Base-by-base conservation (phyloP, 2,329 filamentous ascomycete species). In the Fusarium scirpi region DNA sequence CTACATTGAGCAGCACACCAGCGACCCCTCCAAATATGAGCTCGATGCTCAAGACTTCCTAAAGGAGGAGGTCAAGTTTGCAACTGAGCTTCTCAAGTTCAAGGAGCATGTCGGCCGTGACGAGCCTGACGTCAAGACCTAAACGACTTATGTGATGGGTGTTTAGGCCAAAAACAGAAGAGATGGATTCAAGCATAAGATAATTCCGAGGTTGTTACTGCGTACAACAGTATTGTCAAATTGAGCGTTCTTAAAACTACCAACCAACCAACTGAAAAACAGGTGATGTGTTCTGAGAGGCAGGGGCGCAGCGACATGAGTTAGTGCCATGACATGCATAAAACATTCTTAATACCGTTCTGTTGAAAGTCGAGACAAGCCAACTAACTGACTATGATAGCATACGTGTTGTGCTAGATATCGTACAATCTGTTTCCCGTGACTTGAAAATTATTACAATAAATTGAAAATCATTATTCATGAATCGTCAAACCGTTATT, bases 71-170 rank as follows among this genome's bases (percentile, higher is more conserved):
- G 93, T 99, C 77, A 88, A 91, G 79, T 89, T 97, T 74, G 93
- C 95, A 24, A 92, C 94, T 5, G 89, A 91, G 58, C 85, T 99
- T 64, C 86, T 99, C 78, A 94, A 95, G 86, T 91, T 99, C 82
- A 93, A 98, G 86, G 92, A 98, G 85, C 94, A 92, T 79, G 90
- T 98, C 76, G 94, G 94, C 79, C 91, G 94, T 67, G 94, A 94
- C 76, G 92, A 97, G 85, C 96, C 96, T 38, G 94, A 97, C 83
- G 96, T 99, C 77, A 97, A 94, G 91, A 99, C 95, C 65, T 98
- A 90, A 67, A 59, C 13, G 20, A 48, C 25, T 54, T 47, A 25
- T 18, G 18, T 24, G 10, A 55, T 43, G 27, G 34, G 25, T 46
- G 34, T 53, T 55, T 53, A 27, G 47, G 48, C 25, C 40, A 46